Conservation (phyloP, 176 grass and related monocot genomes). For the Echinochloa phyllopogon region DNA sequence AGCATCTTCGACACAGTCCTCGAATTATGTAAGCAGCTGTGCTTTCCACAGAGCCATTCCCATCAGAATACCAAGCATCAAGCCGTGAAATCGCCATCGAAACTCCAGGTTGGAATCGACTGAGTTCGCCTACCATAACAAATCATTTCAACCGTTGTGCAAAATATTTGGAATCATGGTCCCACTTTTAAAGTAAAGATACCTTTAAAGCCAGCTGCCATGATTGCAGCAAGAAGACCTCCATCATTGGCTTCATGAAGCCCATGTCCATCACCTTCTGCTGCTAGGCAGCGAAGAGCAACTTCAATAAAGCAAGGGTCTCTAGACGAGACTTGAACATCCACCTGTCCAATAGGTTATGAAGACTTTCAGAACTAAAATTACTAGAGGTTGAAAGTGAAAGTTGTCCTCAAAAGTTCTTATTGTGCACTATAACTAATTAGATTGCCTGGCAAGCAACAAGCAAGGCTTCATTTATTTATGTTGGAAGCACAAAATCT, state of each 20-base stretch:
- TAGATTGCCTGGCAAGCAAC: conserved; percentile 13
- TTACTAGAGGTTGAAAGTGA: not conserved
- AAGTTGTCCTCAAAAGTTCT: conserved; percentile 4
- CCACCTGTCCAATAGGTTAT: conserved; percentile 59
- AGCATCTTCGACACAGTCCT: conserved; percentile 86
- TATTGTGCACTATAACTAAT: not conserved
- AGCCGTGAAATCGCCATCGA: conserved; percentile 92
- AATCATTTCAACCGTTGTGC: conserved; percentile 11
- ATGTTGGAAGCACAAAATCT: conserved; percentile 13
- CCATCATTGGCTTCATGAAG: conserved; percentile 88
- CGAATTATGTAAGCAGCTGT: conserved; percentile 79
- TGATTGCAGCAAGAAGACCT: conserved; percentile 85
- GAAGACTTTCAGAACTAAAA: conserved; percentile 5
- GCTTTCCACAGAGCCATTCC: conserved; percentile 56
- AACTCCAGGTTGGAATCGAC: conserved; percentile 95
- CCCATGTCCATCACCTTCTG: conserved; percentile 79
- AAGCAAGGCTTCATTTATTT: not conserved
- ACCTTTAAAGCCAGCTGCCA: conserved; percentile 97
- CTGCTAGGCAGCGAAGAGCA: conserved; percentile 71
- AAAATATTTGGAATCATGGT: conserved; percentile 17
- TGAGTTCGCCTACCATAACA: conserved; percentile 70
- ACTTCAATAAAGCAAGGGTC: conserved; percentile 89
- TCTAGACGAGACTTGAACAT: conserved; percentile 63
- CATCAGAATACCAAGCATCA: conserved; percentile 94
- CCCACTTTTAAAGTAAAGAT: not conserved